These are phyloP conservation scores for Golubevia sp. DNA, from an alignment of 1,284 basidiomycete genomes.

Conservation along the genomic window DNA sequence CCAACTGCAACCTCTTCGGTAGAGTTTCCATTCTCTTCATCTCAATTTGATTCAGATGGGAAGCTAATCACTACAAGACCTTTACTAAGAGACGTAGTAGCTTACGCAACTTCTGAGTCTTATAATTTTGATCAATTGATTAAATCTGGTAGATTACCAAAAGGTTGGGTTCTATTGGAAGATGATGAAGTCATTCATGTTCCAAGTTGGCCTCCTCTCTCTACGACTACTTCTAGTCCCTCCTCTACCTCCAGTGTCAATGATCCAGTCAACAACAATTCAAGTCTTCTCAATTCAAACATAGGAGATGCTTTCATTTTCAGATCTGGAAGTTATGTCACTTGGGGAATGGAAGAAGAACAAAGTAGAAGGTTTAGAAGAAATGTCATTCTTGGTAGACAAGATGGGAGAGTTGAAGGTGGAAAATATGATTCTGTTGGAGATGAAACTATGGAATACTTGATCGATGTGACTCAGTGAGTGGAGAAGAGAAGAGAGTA, in stretches of 20 bases:
- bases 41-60: no score
- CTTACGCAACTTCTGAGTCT: constrained; percentile 47
- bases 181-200: constrained; percentile 55
- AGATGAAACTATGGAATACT: constrained; percentile 57
- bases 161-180: constrained; percentile 39
- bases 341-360: constrained; percentile 50
- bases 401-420: constrained; percentile 21
- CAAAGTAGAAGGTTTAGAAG: constrained; percentile 34
- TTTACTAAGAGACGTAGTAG: constrained; percentile 23
- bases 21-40: no score
- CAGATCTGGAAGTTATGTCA: constrained; percentile 49
- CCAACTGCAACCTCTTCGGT: no score
- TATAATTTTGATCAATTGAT: constrained; percentile 45
- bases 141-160: constrained; percentile 29
- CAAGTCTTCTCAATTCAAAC: not conserved
- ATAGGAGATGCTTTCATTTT: constrained; percentile 53
- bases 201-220: constrained; percentile 39
- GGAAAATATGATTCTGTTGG: constrained; percentile 36
- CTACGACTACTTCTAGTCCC: not conserved
- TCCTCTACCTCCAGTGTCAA: not conserved
- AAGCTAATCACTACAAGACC: no score
- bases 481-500: not conserved
- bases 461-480: constrained; percentile 6
- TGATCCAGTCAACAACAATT: not conserved
- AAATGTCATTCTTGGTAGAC: constrained; percentile 32